Conservation (phyloP, 306 rosid genomes). For the Fragaria vesca region DNA sequence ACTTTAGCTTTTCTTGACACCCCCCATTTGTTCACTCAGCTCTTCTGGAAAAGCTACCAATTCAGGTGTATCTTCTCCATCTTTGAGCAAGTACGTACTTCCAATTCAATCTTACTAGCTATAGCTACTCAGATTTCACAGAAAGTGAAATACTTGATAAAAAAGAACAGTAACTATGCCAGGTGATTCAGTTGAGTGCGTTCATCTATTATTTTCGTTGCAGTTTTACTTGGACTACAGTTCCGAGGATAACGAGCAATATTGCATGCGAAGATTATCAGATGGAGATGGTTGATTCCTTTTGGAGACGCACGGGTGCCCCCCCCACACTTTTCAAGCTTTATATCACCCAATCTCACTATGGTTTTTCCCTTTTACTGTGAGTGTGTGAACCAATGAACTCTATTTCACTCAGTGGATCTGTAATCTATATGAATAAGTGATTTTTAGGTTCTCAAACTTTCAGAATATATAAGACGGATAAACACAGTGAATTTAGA, state of each 20-base stretch:
- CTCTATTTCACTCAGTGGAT: neutral
- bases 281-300: neutral
- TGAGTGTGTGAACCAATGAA: neutral
- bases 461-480: too few relatives aligned
- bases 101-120: neutral
- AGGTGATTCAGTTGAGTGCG: neutral
- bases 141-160: neutral
- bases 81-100: neutral
- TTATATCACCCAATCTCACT: neutral
- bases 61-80: neutral
- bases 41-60: neutral
- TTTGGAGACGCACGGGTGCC: neutral
- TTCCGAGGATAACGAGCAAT: neutral
- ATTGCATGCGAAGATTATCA: neutral
- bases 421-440: neutral
- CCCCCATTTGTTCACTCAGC: neutral
- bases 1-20: slow-evolving; percentile 1
- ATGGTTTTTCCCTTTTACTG: neutral
- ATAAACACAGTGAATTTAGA: too few relatives aligned
- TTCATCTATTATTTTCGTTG: neutral
- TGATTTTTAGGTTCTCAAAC: too few relatives aligned
- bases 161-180: neutral
- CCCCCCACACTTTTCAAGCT: neutral
- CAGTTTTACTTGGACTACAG: neutral
- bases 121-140: neutral